phyloP scores from a whole-genome alignment of 2,329 filamentous ascomycete genomes.

The Stagonosporopsis tanaceti region DNA sequence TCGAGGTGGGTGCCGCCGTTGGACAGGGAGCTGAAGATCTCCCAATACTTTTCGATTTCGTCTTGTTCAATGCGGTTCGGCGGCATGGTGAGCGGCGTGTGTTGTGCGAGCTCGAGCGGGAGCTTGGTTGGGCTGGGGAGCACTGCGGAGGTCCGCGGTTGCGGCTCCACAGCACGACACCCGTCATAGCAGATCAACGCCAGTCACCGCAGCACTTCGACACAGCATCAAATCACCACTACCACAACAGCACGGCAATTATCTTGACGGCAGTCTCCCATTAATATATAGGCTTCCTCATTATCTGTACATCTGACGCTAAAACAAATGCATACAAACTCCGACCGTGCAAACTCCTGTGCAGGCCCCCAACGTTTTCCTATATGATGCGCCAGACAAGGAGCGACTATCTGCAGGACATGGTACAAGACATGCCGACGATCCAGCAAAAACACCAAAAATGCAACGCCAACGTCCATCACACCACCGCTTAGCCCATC shows the following conservation, averaged over 20 bases:
- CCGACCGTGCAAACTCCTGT: slow-evolving; percentile 7
- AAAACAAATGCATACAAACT: slow-evolving; percentile 8
- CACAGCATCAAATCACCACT: neutral
- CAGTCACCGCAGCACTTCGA: neutral
- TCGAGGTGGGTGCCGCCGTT: slow-evolving; percentile 71
- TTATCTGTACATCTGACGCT: slow-evolving; percentile 8
- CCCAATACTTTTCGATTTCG: slow-evolving; percentile 81
- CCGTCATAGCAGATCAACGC: too few species aligned
- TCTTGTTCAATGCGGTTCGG: slow-evolving; percentile 71
- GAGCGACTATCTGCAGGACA: slow-evolving; percentile 17
- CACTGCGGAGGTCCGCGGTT: slow-evolving; percentile 4
- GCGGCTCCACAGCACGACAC: neutral
- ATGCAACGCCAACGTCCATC: slow-evolving; percentile 29
- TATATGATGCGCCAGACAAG: slow-evolving; percentile 11
- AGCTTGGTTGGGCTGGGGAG: slow-evolving; percentile 3
- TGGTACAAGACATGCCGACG: slow-evolving; percentile 12
- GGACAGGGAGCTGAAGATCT: slow-evolving; percentile 75
- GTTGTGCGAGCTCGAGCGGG: neutral
- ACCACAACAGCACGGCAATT: neutral
- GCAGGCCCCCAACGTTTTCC: slow-evolving; percentile 16
- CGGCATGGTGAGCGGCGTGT: slow-evolving; percentile 38
- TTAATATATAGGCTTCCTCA: slow-evolving; percentile 14
- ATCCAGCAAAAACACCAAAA: slow-evolving; percentile 27
- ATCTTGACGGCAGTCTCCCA: neutral
- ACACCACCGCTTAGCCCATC: slow-evolving; percentile 69